Percentiles rank a stretch among this genome's conserved stretches.
Conservation (phyloP, 352 stramenopile species). For the Globisporangium splendens region DNA sequence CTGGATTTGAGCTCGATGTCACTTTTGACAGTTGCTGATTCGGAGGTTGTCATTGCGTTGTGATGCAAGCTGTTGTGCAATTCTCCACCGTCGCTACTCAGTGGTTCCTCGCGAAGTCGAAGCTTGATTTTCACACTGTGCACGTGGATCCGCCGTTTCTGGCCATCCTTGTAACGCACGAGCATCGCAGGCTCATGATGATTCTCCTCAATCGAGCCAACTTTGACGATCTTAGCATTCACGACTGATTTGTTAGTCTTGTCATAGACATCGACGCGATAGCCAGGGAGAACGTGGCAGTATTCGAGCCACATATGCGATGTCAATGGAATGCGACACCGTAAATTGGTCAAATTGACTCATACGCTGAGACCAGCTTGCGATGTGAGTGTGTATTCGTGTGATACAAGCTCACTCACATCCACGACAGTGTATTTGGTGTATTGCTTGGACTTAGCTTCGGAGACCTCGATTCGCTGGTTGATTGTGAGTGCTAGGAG, state of each 20-base stretch:
- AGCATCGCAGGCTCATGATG: constrained; percentile 11
- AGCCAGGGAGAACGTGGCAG: constrained; percentile 13
- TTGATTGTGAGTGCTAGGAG: constrained; percentile 17
- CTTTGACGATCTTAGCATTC: constrained; percentile 20
- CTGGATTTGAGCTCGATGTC: too few relatives aligned
- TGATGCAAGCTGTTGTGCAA: too few relatives aligned
- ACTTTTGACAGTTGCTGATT: neutral
- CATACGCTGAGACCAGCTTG: neutral
- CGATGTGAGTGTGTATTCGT: constrained; percentile 17
- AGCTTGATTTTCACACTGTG: constrained; percentile 25
- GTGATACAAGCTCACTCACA: constrained; percentile 8
- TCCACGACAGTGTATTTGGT: constrained; percentile 24
- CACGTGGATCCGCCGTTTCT: constrained; percentile 22
- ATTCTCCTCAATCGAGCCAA: constrained; percentile 8
- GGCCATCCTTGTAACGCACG: constrained; percentile 26
- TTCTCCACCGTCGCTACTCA: neutral
- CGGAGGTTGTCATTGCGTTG: neutral
- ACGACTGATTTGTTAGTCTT: constrained; percentile 16
- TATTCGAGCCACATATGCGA: constrained; percentile 23
- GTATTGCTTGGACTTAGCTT: constrained; percentile 22
- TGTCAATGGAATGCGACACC: constrained; percentile 23
- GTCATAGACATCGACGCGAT: constrained; percentile 28
- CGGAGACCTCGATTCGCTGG: constrained; percentile 27
- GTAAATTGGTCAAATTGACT: constrained; percentile 15
- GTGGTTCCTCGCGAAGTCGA: constrained; percentile 17